phyloP scores from a whole-genome alignment of 202 grass and related monocot species.

The Digitaria exilis region DNA sequence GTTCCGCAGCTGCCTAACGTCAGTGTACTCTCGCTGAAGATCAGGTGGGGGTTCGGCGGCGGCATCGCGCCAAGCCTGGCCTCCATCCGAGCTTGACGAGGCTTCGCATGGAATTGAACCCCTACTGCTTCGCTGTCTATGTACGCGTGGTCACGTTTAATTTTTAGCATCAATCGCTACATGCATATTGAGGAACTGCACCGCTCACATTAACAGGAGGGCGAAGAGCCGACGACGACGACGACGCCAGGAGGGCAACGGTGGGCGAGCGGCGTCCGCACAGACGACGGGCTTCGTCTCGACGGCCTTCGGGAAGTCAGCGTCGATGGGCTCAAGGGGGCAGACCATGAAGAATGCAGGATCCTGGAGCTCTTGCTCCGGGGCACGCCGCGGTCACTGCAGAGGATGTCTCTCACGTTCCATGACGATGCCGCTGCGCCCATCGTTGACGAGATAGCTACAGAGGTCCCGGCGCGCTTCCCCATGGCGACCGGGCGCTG shows the following conservation, averaged over 20 bases:
- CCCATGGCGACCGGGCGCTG: neutral
- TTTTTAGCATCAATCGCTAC: no score
- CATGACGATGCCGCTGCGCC: no score
- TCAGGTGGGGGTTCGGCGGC: neutral
- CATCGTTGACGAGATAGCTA: no score
- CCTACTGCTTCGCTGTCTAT: neutral
- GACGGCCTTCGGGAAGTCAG: neutral
- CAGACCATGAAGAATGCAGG: neutral
- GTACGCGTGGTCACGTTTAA: neutral
- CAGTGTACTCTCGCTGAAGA: neutral
- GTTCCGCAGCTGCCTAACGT: neutral
- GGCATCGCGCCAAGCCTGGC: neutral
- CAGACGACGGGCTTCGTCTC: no score
- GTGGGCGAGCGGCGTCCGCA: neutral
- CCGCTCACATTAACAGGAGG: neutral
- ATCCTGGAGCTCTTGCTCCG: neutral
- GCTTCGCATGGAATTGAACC: neutral
- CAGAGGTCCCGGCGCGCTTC: neutral
- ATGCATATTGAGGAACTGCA: neutral
- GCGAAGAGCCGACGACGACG: neutral
- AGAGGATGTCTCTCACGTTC: no score
- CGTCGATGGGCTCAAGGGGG: constrained; percentile 19
- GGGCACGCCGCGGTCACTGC: neutral
- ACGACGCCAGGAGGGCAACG: neutral
- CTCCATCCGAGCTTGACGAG: neutral